These are phyloP conservation scores for Fusarium napiforme DNA, from an alignment of 2,329 filamentous ascomycete genomes.

Conservation along the genomic window DNA sequence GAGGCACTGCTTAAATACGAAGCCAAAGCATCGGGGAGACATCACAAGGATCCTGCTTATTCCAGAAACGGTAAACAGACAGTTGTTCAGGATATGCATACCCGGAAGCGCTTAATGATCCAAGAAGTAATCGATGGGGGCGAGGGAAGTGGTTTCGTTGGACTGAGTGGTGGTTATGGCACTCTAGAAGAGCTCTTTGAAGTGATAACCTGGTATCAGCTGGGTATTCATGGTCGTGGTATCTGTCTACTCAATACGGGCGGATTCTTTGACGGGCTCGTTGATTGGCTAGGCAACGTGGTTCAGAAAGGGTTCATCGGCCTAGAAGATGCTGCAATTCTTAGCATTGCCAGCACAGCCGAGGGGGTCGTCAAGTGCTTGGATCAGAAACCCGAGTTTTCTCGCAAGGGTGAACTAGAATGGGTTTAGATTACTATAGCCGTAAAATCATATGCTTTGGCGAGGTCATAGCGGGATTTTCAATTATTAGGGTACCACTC, in stretches of 20 bases:
- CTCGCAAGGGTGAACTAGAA: not conserved
- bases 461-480: not conserved
- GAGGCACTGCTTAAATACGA: not conserved
- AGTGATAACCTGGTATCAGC: not conserved
- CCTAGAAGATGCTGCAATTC: not conserved
- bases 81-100: not conserved
- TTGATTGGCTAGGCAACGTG: not conserved
- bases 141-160: not conserved
- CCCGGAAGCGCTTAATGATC: not conserved
- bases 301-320: not conserved
- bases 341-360: not conserved
- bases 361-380: not conserved
- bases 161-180: not conserved
- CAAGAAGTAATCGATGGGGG: not conserved
- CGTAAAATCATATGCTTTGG: not conserved
- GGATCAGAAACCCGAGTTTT: not conserved
- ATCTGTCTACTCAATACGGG: not conserved
- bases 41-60: not conserved
- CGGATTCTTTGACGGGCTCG: not conserved
- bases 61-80: not conserved
- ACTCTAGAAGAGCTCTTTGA: not conserved
- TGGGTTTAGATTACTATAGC: not conserved
- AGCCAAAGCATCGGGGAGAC: not conserved
- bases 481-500: not conserved
- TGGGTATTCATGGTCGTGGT: not conserved